A percentile compares a stretch with the other conserved stretches of the same genome.
These are phyloP conservation scores for Dysphania ambrosioides DNA, from an alignment of 148 eudicot species.

Conservation along the genomic window DNA sequence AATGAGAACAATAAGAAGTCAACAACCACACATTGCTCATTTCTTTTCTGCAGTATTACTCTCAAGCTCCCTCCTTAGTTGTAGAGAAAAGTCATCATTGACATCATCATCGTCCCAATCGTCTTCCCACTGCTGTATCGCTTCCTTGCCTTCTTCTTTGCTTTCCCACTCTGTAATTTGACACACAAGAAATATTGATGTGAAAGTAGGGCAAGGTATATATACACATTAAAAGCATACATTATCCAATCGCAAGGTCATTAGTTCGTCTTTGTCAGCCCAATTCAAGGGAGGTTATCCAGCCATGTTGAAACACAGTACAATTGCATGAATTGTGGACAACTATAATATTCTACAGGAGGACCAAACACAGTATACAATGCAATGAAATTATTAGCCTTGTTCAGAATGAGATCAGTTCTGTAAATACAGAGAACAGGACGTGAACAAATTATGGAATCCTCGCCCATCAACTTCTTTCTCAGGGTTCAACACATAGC, in stretches of 20 bases:
- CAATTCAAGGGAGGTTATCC: not conserved
- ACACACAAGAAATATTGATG: not conserved
- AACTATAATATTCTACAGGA: not conserved
- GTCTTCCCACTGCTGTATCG: slow-evolving; percentile 85
- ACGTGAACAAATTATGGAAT: not conserved
- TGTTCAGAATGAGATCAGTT: not conserved
- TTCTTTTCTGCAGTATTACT: slow-evolving; percentile 48
- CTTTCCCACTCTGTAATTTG: slow-evolving; percentile 60
- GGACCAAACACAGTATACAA: no score
- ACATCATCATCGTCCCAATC: slow-evolving; percentile 96
- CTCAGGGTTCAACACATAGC: not conserved
- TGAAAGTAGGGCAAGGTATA: not conserved
- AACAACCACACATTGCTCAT: slow-evolving; percentile 26
- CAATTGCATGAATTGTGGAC: not conserved
- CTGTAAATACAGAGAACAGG: not conserved
- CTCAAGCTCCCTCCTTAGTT: slow-evolving; percentile 72
- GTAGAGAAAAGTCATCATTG: slow-evolving; percentile 78
- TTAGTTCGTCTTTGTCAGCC: not conserved
- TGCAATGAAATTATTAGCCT: no score
- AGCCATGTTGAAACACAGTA: not conserved
- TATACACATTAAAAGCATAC: not conserved
- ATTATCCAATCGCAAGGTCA: not conserved
- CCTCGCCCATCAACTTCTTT: not conserved
- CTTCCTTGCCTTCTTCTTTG: slow-evolving; percentile 77
- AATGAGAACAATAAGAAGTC: not conserved